Base-by-base conservation (phyloP, 2,329 filamentous ascomycete species). In the Massarina eburnea region DNA sequence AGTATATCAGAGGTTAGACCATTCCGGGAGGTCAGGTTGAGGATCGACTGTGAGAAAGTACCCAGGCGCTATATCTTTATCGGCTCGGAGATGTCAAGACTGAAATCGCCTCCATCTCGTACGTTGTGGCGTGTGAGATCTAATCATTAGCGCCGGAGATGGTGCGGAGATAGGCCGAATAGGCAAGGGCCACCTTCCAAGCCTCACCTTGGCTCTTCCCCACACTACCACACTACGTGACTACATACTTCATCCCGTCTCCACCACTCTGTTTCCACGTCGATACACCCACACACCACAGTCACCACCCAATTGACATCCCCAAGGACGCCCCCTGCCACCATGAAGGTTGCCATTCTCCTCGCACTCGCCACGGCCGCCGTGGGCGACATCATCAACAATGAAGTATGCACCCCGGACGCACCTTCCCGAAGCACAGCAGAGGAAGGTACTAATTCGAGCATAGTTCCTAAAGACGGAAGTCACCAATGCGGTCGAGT, bases 401-500 rank as follows among this genome's bases (percentile, higher is more conserved):
- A 66, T 21, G 62, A 65, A 40, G 62, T 51, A 55, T 43, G 29
- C 22, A 12, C 18, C 27, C 29, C 32, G 15, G 8, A 14, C 15
- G 32, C 32, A 19, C 29, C 30, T n/a, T 35, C 4, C 29, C 33
- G 24, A 14, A 26, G 32, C 26, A 35, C 20, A 18, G 38, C 18
- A 38, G 19, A 37, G 35, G 26, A 24, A 36, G 36, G 55, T 62
- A 51, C 62, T 48, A 42, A 9, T 3, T n/a, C 12, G 71, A 8
- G 5, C 27, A 30, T 48, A 86, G 58, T 71, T 74, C 46, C 82
- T 96, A 58, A 81, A 88, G 72, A 88, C 96, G 68, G 84, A 95
- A 56, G 83, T 89, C 57, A 88, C 84, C 41, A 78, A 83, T 48
- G 76, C 81, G 20, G 86, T 88, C 54, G 82, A 89, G 58, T 96